Percentiles rank a stretch among this genome's conserved stretches.
These are phyloP conservation scores for Phytophthora cactorum DNA, from an alignment of 352 stramenopile species.

Conservation along the genomic window DNA sequence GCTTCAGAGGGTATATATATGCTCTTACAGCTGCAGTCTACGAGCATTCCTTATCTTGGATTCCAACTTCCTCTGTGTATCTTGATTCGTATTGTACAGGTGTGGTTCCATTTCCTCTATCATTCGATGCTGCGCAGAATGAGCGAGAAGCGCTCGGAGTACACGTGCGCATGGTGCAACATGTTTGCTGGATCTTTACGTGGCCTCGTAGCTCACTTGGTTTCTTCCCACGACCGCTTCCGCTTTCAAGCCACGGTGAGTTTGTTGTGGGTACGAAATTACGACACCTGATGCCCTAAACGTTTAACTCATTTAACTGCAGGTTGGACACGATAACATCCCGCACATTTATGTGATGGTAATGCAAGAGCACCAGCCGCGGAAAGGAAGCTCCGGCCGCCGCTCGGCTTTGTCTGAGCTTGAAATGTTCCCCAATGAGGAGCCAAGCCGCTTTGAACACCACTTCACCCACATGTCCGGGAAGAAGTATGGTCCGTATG, in stretches of 20 bases:
- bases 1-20: conserved; percentile 38
- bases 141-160: conserved; percentile 85
- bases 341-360: conserved; percentile 87
- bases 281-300: neutral
- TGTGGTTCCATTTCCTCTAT: conserved; percentile 89
- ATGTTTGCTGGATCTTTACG: conserved; percentile 78
- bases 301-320: neutral
- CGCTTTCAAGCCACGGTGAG: conserved; percentile 77
- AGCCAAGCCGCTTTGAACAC: conserved; percentile 64
- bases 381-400: conserved; percentile 25
- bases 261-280: neutral
- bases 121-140: conserved; percentile 80
- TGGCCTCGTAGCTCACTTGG: conserved; percentile 76
- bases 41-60: neutral
- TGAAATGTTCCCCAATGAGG: conserved; percentile 53
- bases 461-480: conserved; percentile 70
- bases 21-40: neutral
- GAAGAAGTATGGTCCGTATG: conserved; percentile 46
- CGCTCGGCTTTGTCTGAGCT: conserved; percentile 60
- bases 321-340: conserved; percentile 81
- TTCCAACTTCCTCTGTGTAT: conserved; percentile 4
- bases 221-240: conserved; percentile 80
- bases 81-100: conserved; percentile 32
- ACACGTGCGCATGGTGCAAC: conserved; percentile 86
- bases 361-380: conserved; percentile 34